These are phyloP conservation scores for Tolypocladium ovalisporum DNA, from an alignment of 2,329 filamentous ascomycete species.

Conservation along the genomic window DNA sequence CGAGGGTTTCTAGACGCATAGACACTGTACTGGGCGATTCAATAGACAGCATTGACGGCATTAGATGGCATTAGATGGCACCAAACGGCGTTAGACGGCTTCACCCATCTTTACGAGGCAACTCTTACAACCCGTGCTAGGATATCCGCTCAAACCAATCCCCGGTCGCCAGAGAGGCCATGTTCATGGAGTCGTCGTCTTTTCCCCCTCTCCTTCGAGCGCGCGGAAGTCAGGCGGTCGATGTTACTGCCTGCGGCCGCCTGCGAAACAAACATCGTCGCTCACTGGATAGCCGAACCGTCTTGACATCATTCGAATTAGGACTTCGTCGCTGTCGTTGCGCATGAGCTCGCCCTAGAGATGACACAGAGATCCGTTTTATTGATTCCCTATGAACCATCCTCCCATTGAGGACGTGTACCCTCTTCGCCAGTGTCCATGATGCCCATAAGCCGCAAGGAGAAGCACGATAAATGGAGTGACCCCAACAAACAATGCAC, in stretches of 20 bases:
- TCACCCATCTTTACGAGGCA: neutral
- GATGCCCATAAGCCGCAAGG: constrained; percentile 33
- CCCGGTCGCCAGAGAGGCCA: neutral
- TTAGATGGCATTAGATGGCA: no score
- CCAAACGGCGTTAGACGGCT: no score
- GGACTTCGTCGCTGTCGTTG: neutral
- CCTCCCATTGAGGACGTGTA: constrained; percentile 32
- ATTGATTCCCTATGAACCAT: constrained; percentile 34
- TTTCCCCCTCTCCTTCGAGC: neutral
- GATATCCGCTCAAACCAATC: neutral
- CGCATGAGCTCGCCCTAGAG: neutral
- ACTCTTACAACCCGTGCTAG: neutral
- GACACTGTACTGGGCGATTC: neutral
- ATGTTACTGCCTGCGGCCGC: neutral
- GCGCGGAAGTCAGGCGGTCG: neutral
- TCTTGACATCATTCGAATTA: no score
- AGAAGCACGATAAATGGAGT: constrained; percentile 30
- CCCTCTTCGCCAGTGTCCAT: constrained; percentile 38
- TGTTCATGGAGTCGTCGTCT: neutral
- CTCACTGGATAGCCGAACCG: neutral
- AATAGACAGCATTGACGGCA: neutral
- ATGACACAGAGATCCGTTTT: constrained; percentile 15
- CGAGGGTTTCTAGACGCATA: constrained; percentile 42
- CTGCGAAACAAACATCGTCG: neutral
- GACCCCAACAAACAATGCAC: constrained; percentile 40